A percentile compares a stretch with the other conserved stretches of the same genome.
phyloP scores from a whole-genome alignment of 768 basidiomycete species.

The Hygrocybe punicea region DNA sequence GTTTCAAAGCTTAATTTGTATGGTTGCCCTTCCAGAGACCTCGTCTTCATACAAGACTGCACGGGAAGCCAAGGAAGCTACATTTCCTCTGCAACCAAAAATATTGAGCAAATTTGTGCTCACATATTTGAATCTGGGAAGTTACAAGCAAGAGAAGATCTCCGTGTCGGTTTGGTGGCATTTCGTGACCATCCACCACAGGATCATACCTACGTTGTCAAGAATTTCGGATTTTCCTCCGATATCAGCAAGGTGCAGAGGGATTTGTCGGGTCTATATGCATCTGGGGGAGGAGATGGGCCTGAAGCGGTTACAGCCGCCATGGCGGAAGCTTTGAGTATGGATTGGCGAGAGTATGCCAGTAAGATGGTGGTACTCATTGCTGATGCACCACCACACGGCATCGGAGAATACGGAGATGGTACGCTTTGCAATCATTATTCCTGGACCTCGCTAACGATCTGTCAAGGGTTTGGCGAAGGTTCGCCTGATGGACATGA shows the following conservation, averaged over 20 bases:
- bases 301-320: slow-evolving; percentile 97
- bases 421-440: slow-evolving; percentile 46
- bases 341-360: slow-evolving; percentile 86
- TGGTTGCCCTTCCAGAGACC: slow-evolving; percentile 57
- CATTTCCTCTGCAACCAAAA: slow-evolving; percentile 91
- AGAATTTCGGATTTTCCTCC: slow-evolving; percentile 92
- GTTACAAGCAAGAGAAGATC: slow-evolving; percentile 81
- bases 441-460: slow-evolving; percentile 13
- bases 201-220: slow-evolving; percentile 91
- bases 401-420: slow-evolving; percentile 95
- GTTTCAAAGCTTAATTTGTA: slow-evolving; percentile 3
- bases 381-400: slow-evolving; percentile 96
- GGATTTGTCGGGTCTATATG: slow-evolving; percentile 79
- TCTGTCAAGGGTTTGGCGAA: slow-evolving; percentile 73
- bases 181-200: slow-evolving; percentile 98
- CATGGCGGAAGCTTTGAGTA: slow-evolving; percentile 76
- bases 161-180: slow-evolving; percentile 87
- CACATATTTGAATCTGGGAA: slow-evolving; percentile 93
- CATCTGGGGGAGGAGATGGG: slow-evolving; percentile 89
- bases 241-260: slow-evolving; percentile 85
- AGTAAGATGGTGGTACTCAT: slow-evolving; percentile 97
- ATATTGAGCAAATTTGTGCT: slow-evolving; percentile 92
- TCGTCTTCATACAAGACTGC: slow-evolving; percentile 94
- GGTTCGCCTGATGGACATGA: slow-evolving; percentile 94
- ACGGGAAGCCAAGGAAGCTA: slow-evolving; percentile 90